These are phyloP conservation scores for Calonectria naviculata DNA, from an alignment of 2,329 filamentous ascomycete species.

Conservation along the genomic window DNA sequence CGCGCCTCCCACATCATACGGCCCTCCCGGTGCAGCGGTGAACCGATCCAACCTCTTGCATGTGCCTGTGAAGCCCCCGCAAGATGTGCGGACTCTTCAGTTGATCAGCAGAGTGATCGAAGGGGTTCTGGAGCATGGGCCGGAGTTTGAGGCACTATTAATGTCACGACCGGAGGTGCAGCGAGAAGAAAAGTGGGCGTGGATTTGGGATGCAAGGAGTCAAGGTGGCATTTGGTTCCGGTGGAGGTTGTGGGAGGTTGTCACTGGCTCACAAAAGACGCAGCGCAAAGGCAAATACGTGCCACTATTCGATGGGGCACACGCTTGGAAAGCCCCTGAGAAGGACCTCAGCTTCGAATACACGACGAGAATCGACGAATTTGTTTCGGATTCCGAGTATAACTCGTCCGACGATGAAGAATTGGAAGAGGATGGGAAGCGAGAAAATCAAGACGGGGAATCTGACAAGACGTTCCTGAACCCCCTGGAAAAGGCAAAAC, in stretches of 20 bases:
- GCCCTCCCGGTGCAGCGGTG: constrained; percentile 52
- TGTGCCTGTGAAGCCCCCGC: constrained; percentile 79
- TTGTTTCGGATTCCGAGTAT: constrained; percentile 87
- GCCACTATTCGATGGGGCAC: constrained; percentile 79
- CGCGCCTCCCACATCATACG: constrained; percentile 81
- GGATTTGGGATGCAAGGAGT: constrained; percentile 89
- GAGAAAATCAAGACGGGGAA: constrained; percentile 57
- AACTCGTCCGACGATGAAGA: constrained; percentile 89
- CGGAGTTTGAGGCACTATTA: constrained; percentile 90
- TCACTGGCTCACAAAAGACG: constrained; percentile 71
- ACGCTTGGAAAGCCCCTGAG: constrained; percentile 82
- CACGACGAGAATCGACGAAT: constrained; percentile 78
- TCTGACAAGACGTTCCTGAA: constrained; percentile 76
- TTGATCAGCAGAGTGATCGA: constrained; percentile 92
- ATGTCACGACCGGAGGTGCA: constrained; percentile 90
- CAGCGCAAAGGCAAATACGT: constrained; percentile 64
- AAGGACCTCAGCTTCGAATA: constrained; percentile 84
- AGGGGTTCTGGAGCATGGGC: constrained; percentile 79
- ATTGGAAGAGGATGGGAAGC: constrained; percentile 67
- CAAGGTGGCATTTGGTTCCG: constrained; percentile 89
- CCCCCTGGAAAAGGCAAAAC: constrained; percentile 84
- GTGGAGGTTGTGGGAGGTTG: constrained; percentile 88
- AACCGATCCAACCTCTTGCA: constrained; percentile 64
- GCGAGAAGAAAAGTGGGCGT: constrained; percentile 89
- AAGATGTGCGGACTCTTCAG: constrained; percentile 81